Percentiles rank a stretch among this genome's conserved stretches.
phyloP scores from a whole-genome alignment of 2,329 filamentous ascomycete genomes.

The Fusarium devonianum region DNA sequence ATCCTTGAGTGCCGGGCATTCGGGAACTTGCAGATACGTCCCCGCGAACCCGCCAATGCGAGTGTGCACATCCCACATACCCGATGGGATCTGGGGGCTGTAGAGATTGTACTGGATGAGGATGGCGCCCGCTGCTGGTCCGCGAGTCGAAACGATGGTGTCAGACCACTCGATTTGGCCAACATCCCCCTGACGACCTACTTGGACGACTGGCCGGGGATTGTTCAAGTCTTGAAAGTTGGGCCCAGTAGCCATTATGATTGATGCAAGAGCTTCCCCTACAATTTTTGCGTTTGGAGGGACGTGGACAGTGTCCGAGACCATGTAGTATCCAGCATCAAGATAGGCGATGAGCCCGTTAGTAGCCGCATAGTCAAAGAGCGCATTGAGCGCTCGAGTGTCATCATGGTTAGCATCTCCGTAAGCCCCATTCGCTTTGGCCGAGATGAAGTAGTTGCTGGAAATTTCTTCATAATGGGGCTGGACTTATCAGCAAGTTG shows the following conservation, averaged over 20 bases:
- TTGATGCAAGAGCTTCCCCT: constrained; percentile 63
- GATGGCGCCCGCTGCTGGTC: constrained; percentile 70
- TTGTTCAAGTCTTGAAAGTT: constrained; percentile 63
- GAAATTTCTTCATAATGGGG: constrained; percentile 73
- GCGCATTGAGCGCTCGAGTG: constrained; percentile 65
- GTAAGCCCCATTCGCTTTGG: constrained; percentile 58
- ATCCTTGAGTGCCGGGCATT: constrained; percentile 65
- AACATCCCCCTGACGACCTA: constrained; percentile 68
- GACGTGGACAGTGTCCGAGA: constrained; percentile 62
- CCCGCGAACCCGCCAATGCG: constrained; percentile 77
- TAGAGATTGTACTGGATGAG: constrained; percentile 78
- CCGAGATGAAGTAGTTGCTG: constrained; percentile 69
- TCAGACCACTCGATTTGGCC: constrained; percentile 76
- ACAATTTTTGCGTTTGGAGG: constrained; percentile 62
- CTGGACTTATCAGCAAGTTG: constrained; percentile 37
- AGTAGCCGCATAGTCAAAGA: constrained; percentile 62
- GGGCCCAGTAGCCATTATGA: constrained; percentile 62
- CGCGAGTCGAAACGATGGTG: constrained; percentile 73
- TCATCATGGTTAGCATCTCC: constrained; percentile 81
- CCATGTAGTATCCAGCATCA: constrained; percentile 67
- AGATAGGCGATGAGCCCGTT: constrained; percentile 65
- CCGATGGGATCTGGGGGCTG: constrained; percentile 52
- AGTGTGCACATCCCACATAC: constrained; percentile 80
- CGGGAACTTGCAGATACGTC: constrained; percentile 70
- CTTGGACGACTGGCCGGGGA: constrained; percentile 70